phyloP scores from a whole-genome alignment of 257 asterid species.

The Scutellaria minor region DNA sequence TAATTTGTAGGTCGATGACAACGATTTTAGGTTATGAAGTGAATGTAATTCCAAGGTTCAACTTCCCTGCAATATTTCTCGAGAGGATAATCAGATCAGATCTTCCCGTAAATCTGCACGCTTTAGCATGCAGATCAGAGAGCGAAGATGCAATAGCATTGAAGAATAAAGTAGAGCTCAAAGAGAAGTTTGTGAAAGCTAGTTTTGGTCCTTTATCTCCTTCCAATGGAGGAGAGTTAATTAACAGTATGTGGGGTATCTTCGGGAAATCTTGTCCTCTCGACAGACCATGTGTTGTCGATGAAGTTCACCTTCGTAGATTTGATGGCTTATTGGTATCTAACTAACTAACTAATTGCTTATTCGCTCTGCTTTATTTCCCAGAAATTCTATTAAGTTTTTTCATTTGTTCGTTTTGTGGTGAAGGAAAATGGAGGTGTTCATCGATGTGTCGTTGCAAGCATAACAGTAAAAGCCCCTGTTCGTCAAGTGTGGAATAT shows the following conservation, averaged over 20 bases:
- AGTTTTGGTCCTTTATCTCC: conserved; percentile 69
- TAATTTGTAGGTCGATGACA: conserved; percentile 52
- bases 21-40: conserved; percentile 79
- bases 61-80: conserved; percentile 92
- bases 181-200: conserved; percentile 58
- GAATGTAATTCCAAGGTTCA: conserved; percentile 88
- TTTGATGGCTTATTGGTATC: conserved; percentile 93
- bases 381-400: conserved; percentile 10
- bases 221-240: conserved; percentile 62
- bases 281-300: conserved; percentile 81
- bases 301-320: conserved; percentile 97
- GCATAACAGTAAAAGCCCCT: conserved; percentile 92
- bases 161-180: conserved; percentile 13
- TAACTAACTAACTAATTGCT: conserved; percentile 21
- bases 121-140: conserved; percentile 89
- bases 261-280: conserved; percentile 76
- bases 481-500: conserved; percentile 88
- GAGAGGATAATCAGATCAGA: conserved; percentile 92
- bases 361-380: conserved; percentile 29
- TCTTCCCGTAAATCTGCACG: conserved; percentile 92
- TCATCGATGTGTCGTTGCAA: conserved; percentile 90
- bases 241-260: conserved; percentile 70
- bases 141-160: conserved; percentile 24
- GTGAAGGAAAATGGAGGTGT: conserved; percentile 97
- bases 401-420: conserved; percentile 18